Conservation (phyloP, 164 flowering plant species). For the Kalanchoe fedtschenkoi region DNA sequence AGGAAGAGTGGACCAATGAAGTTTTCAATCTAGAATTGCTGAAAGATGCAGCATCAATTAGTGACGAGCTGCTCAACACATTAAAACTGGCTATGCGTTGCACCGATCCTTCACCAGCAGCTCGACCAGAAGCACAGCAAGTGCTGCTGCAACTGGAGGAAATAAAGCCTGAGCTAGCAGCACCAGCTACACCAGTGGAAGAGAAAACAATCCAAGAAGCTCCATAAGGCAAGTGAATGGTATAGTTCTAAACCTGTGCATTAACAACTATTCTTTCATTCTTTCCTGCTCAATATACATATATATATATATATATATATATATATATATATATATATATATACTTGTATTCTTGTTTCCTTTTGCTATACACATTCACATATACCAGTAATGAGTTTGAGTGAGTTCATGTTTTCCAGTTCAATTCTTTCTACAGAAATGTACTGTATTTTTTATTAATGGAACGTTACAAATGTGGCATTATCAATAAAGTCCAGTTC, state of each 20-base stretch:
- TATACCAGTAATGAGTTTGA: too few species aligned
- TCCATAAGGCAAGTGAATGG: conserved; percentile 15
- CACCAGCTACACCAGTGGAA: conserved; percentile 10
- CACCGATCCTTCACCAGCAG: conserved; percentile 72
- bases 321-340: too few species aligned
- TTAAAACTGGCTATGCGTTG: conserved; percentile 83
- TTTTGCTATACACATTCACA: too few species aligned
- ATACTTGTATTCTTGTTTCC: too few species aligned
- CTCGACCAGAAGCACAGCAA: conserved; percentile 64
- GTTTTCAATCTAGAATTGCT: conserved; percentile 88
- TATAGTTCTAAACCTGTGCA: not conserved
- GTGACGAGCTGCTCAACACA: conserved; percentile 77
- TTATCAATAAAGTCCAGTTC: not conserved
- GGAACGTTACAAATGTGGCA: not conserved
- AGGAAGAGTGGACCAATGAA: conserved; percentile 97
- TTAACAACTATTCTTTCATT: conserved; percentile 2
- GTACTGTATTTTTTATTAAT: too few species aligned
- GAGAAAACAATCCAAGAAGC: conserved; percentile 21
- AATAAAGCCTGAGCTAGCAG: conserved; percentile 53
- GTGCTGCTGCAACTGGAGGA: conserved; percentile 71
- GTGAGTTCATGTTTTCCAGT: not conserved
- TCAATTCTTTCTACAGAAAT: not conserved
- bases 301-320: not conserved
- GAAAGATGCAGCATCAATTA: conserved; percentile 44
- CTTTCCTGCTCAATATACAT: not conserved